These are phyloP conservation scores for Paecilomyces niveus DNA, from an alignment of 2,329 filamentous ascomycete species.

Conservation along the genomic window DNA sequence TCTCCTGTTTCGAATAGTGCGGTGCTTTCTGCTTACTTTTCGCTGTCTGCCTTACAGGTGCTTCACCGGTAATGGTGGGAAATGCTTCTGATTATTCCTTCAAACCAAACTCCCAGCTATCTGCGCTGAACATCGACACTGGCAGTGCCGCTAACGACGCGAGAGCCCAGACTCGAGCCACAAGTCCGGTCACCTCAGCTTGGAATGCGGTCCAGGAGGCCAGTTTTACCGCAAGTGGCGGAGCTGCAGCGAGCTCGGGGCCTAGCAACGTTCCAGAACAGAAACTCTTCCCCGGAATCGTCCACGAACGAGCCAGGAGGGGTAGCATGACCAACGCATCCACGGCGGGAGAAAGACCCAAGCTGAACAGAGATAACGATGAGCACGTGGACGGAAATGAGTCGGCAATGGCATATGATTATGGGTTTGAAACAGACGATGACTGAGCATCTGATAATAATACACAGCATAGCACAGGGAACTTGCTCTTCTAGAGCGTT, in stretches of 20 bases:
- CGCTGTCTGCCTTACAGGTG: not conserved
- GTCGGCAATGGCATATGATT: not conserved
- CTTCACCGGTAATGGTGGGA: not conserved
- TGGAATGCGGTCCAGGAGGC: slow-evolving; percentile 1
- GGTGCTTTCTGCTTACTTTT: not conserved
- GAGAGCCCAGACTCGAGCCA: not conserved
- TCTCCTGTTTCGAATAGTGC: not conserved
- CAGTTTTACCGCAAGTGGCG: not conserved
- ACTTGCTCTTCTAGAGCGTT: not conserved
- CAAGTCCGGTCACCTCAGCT: not conserved
- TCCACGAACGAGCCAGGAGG: slow-evolving; percentile 31
- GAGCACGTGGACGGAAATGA: not conserved
- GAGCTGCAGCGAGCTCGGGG: slow-evolving; percentile 3
- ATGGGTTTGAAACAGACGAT: not conserved
- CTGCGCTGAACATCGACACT: not conserved
- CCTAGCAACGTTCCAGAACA: slow-evolving; percentile 23
- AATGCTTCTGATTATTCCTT: not conserved
- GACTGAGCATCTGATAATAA: not conserved
- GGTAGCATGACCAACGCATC: slow-evolving; percentile 10
- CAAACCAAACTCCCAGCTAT: not conserved
- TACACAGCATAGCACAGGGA: not conserved
- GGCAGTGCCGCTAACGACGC: not conserved
- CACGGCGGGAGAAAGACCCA: not conserved
- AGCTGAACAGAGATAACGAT: not conserved
- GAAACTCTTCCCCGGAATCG: slow-evolving; percentile 36